Base-by-base conservation (phyloP, 257 asterid genomes). In the Buddleja alternifolia region DNA sequence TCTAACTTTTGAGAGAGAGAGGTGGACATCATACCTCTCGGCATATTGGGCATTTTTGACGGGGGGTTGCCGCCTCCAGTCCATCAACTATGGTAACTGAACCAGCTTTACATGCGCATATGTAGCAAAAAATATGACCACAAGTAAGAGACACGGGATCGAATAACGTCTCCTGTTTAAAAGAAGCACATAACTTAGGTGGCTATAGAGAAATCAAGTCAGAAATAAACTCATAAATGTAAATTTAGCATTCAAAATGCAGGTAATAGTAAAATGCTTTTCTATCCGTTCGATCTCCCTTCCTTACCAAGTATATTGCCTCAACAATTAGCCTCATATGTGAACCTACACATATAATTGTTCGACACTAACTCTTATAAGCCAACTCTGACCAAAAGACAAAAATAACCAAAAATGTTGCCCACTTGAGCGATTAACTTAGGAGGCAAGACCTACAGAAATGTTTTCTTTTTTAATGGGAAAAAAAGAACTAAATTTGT, bases 41-140 rank as follows among this genome's bases (percentile, higher is more conserved):
- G 79, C 99, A 93, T 41, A 93, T 83, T 12, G 99, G 95, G 66
- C 97, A 93, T 69, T 85, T 93, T 70, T 73, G 77, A 16, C 73
- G 64, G 15, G 60, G 67, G 58, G 34, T 58, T 63, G 92, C 94
- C 46, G 84, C 86, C 73, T 78, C 68, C 8, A 93, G 79, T 25
- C 97, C 96, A 40, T 93, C 96, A n/a, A 93, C 90, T 36, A 87
- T 54, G 77, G 84, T 88, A 75, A 93, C 99, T 51, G 97, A 90
- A 69, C 87, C 94, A 57, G 96, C 85, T 80, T 93, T 90, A 81
- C 99, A 93, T 2, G 96, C 94, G 53, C 99, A 93, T 80, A 87
- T 71, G 85, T 80, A 90, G 77, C 99, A 90, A 76, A 86, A 90
- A 67, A 88, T 88, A 71, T 93, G 99, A 25, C 97, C 97, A 57